Evolutionary conservation across 805 yeast genomes (phyloP).

Genomic region (Wickerhamiella kazuoi): DNA sequence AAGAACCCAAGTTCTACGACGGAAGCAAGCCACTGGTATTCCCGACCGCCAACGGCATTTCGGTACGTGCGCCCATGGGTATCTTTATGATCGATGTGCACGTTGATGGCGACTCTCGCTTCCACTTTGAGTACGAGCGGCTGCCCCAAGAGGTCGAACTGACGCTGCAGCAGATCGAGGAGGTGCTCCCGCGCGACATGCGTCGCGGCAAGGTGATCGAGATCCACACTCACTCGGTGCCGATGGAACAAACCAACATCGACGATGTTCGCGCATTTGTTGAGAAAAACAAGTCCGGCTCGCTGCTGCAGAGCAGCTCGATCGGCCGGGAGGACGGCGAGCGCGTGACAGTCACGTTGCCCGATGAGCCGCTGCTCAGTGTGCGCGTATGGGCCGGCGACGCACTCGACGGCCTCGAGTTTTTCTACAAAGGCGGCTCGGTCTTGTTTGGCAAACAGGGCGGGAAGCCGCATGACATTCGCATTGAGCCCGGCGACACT

Average conservation of each 20-base stretch:
- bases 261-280: constrained; percentile 28
- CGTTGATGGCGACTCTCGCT: constrained; percentile 36
- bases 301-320: constrained; percentile 1
- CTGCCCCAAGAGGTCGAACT: constrained; percentile 36
- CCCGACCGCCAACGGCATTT: constrained; percentile 31
- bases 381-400: constrained; percentile 55
- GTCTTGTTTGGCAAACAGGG: constrained; percentile 23
- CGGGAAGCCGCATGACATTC: constrained; percentile 30
- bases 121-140: constrained; percentile 46
- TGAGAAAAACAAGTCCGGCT: not conserved
- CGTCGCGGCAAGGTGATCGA: constrained; percentile 26
- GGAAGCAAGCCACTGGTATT: constrained; percentile 29
- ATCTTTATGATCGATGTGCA: constrained; percentile 59
- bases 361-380: constrained; percentile 14
- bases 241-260: constrained; percentile 34
- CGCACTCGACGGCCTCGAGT: constrained; percentile 68
- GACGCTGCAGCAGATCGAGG: constrained; percentile 29
- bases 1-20: constrained; percentile 28
- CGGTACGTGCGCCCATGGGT: constrained; percentile 43
- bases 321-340: constrained; percentile 13
- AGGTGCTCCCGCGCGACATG: constrained; percentile 21
- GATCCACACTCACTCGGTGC: constrained; percentile 13
- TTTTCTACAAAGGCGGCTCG: constrained; percentile 23
- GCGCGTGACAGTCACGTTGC: constrained; percentile 6
- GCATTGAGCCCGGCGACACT: constrained; percentile 38